Base-by-base conservation (phyloP, 352 stramenopile genomes). In the Phytopythium sindhum region DNA sequence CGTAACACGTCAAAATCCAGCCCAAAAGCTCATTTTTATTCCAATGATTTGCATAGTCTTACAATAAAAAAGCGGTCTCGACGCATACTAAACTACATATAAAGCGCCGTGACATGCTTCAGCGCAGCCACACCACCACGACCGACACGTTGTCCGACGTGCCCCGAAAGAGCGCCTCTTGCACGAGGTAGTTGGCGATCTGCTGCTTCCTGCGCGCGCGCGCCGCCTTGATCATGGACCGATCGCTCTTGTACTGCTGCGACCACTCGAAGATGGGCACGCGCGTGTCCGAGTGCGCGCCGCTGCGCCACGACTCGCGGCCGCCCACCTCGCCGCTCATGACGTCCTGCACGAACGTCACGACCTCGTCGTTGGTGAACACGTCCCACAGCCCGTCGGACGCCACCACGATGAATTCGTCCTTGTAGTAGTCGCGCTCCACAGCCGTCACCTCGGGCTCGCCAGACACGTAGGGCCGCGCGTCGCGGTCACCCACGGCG, bases 331-430 rank as follows among this genome's bases (percentile, higher is more conserved):
- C 86, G 29, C 88, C 90, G 26, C 80, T 86, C 72, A 97, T 82
- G 29, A 97, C 84, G 52, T 96, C 81, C 57, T 95, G 82, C 41
- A 98, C 91, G 69, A 97, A 98, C 39, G 87, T 86, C 19, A 98
- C 87, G 21, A 93, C 90, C 63, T 97, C 88, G 39, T 97, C 88
- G 58, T 83, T 97, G 14, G 76, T 91, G 63, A 98, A 98, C 29
- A 98, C 91, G 61, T 98, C 94, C 93, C 93, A 98, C 3, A 98
- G 75, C 0, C 94, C 94, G 60, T 98, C 94, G 21, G 84, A 97
- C 23, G 93, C 94, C 31, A 98, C 71, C 62, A 98, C 93, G 68
- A 97, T 91, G 61, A 98, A 98, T 55, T 97, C 77, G 69, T 97
- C 86, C 61, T 88, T 85, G 63, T 78, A 76, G 70, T 85, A 81